Evolutionary conservation across 306 rosid species (phyloP).

Genomic region (Malus asiatica): DNA sequence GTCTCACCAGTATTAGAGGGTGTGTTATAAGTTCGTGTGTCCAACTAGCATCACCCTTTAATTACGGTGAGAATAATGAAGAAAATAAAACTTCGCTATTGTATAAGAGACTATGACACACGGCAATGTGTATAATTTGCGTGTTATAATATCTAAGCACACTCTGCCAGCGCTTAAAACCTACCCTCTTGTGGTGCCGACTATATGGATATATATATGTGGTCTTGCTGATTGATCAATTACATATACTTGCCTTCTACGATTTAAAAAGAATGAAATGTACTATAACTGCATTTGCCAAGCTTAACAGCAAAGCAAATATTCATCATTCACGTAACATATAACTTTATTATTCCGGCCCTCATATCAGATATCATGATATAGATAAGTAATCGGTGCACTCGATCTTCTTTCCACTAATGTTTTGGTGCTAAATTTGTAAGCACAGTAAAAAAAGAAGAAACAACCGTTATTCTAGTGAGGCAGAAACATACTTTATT

Average conservation of each 20-base stretch:
- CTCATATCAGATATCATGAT: neutral
- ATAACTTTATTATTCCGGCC: no score
- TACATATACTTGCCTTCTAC: constrained; percentile 58
- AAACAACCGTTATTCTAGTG: neutral
- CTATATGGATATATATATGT: neutral
- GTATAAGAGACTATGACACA: no score
- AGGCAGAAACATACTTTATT: neutral
- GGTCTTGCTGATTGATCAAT: neutral
- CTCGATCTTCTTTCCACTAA: neutral
- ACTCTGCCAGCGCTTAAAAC: neutral
- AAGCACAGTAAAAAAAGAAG: neutral
- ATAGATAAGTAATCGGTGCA: neutral
- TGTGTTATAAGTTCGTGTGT: neutral
- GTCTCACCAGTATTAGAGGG: neutral
- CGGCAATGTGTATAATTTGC: neutral
- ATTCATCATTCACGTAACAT: neutral
- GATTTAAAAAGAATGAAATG: constrained; percentile 12
- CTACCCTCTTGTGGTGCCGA: neutral
- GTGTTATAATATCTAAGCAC: neutral
- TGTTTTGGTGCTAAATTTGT: neutral
- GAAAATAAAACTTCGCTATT: neutral
- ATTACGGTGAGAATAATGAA: neutral
- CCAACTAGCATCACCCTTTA: neutral
- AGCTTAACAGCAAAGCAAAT: constrained; percentile 54
- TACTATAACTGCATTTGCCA: constrained; percentile 22